These are phyloP conservation scores for Dovyalis caffra DNA, from an alignment of 345 rosid species.

Conservation along the genomic window DNA sequence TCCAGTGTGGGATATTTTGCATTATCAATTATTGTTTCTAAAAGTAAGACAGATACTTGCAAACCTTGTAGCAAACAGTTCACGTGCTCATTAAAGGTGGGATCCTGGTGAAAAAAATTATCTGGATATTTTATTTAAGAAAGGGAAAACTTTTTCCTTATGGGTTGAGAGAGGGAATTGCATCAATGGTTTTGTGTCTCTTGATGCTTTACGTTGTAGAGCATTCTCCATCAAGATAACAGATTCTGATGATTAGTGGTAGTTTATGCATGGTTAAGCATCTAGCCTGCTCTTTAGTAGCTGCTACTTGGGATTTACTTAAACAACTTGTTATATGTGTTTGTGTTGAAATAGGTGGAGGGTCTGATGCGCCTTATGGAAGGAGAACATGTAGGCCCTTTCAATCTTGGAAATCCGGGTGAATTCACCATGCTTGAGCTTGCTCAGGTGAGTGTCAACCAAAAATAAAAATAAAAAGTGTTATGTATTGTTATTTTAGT, in stretches of 20 bases:
- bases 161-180: background rate
- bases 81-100: background rate
- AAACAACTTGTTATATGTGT: background rate
- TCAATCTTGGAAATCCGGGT: constrained; percentile 96
- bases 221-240: background rate
- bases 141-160: background rate
- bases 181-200: background rate
- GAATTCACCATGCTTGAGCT: constrained; percentile 99
- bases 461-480: too few species aligned
- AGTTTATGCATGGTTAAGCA: background rate
- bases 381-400: constrained; percentile 94
- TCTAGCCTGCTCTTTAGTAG: background rate
- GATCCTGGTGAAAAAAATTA: too few species aligned
- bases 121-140: background rate
- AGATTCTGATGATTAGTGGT: background rate
- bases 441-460: constrained; percentile 71
- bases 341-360: constrained; percentile 61
- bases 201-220: background rate
- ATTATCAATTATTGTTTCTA: background rate
- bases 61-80: background rate
- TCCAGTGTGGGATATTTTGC: background rate
- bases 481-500: background rate
- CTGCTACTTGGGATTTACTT: constrained; percentile 1
- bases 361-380: constrained; percentile 95
- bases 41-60: background rate